Evolutionary conservation across 1,139 yeast genomes (phyloP), one percentile per base, ranked within the genome.

Genomic region (Pichia sp.): DNA sequence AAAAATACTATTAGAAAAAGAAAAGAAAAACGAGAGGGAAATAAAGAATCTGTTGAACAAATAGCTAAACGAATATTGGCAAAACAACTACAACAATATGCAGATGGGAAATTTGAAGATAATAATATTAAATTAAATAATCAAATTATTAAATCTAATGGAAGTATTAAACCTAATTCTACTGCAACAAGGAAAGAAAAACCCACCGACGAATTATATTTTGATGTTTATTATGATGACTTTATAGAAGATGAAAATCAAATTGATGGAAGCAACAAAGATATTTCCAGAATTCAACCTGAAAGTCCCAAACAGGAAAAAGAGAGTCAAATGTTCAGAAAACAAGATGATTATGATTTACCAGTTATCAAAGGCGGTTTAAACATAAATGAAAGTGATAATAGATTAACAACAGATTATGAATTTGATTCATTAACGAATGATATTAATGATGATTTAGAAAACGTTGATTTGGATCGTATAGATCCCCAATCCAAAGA

Each of bases 1-100:
- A 72, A 83, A 54, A 79, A 81, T 49, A 90, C 97, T 0, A 83
- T 90, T 27, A 71, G 73, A 34, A 74, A 77, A 53, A 74, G 97
- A 57, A 76, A 81, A 55, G 86, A 84, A 56, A 70, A 86, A 53
- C 70, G 97, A 43, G 83, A 81, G 57, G 95, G 89, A 2, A 77
- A 87, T 48, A 69, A 83, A 50, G 90, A 85, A 50, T 78, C 77
- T 52, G 84, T 90, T 1, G 67, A 75, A 35, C 78, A 77, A 51
- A 84, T 95, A 0, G 98, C 98, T 0, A 86, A 83, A 50, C 79
- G 81, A 64, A 67, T 92, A 45, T 67, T 94, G 43, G 90, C 97
- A 0, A 72, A 86, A 36, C 96, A 89, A 60, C 68, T 90, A 45
- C 95, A 88, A 54, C 68, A 81, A 49, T 66, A 70, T 50, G 78